These are phyloP conservation scores for Kuraishia capsulata DNA, from an alignment of 805 yeast genomes.

Conservation along the genomic window DNA sequence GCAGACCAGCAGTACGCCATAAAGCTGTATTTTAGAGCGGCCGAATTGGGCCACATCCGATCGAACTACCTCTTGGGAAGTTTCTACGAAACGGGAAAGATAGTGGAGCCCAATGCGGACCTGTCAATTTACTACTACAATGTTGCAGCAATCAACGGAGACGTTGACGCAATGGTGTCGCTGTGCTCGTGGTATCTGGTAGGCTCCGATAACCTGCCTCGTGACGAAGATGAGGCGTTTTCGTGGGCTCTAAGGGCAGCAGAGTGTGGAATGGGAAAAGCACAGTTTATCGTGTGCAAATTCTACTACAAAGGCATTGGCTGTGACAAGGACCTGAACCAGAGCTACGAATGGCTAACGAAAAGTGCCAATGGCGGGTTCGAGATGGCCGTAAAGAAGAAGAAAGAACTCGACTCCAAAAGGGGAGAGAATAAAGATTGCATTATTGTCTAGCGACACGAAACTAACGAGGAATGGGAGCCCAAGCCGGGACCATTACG, in stretches of 20 bases:
- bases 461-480: no score
- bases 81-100: conserved; percentile 74
- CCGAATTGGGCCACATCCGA: conserved; percentile 76
- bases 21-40: conserved; percentile 80
- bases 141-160: conserved; percentile 82
- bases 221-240: conserved; percentile 78
- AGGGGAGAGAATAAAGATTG: neutral
- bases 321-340: conserved; percentile 45
- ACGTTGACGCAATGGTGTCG: conserved; percentile 83
- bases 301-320: conserved; percentile 87
- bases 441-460: neutral
- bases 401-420: neutral
- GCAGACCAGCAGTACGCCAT: conserved; percentile 78
- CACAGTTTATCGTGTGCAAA: conserved; percentile 77
- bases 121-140: conserved; percentile 89
- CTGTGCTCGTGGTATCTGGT: conserved; percentile 95
- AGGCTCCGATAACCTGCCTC: conserved; percentile 80
- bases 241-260: conserved; percentile 95
- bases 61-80: conserved; percentile 76
- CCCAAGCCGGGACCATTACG: no score
- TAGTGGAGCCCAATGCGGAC: conserved; percentile 70
- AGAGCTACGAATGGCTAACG: conserved; percentile 67
- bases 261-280: conserved; percentile 61
- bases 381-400: conserved; percentile 1
- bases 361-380: conserved; percentile 48